Conservation (phyloP, 2,329 filamentous ascomycete genomes). For the Didymellaceae sp. region DNA sequence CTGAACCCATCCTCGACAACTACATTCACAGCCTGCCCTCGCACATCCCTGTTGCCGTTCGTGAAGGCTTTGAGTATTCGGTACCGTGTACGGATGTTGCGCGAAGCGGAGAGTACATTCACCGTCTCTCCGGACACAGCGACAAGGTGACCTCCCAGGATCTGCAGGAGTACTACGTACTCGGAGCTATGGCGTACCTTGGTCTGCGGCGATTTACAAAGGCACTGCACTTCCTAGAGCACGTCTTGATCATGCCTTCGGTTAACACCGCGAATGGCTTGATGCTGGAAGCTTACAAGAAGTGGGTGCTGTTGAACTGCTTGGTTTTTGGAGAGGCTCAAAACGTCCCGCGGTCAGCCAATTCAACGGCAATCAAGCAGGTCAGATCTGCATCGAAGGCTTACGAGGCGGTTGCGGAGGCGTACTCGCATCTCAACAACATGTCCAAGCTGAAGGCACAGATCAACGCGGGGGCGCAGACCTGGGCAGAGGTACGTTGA, state of each 20-base stretch:
- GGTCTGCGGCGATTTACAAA: conserved; percentile 51
- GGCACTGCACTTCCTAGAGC: conserved; percentile 56
- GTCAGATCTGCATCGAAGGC: conserved; percentile 68
- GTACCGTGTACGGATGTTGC: conserved; percentile 51
- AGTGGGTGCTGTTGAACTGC: conserved; percentile 81
- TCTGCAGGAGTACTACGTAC: conserved; percentile 63
- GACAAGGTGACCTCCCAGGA: conserved; percentile 58
- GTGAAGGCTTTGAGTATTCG: conserved; percentile 48
- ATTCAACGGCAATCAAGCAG: conserved; percentile 59
- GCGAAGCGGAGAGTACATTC: conserved; percentile 65
- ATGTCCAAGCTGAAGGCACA: conserved; percentile 68
- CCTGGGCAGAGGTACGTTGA: conserved; percentile 65
- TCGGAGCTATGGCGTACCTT: conserved; percentile 57
- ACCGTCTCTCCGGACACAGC: conserved; percentile 64
- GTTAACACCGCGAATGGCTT: conserved; percentile 72
- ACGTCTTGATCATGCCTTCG: conserved; percentile 67
- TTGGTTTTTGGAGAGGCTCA: conserved; percentile 68
- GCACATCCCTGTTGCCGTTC: conserved; percentile 33
- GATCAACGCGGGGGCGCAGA: conserved; percentile 62
- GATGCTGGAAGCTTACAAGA: conserved; percentile 90
- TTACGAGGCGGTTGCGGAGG: conserved; percentile 72
- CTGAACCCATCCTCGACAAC: conserved; percentile 67
- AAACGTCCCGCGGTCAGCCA: conserved; percentile 63
- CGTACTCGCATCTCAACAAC: conserved; percentile 63
- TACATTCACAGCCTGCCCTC: conserved; percentile 70